A percentile compares a stretch with the other conserved stretches of the same genome.
phyloP scores from a whole-genome alignment of 768 basidiomycete species.

The Rhizopogon rudus region DNA sequence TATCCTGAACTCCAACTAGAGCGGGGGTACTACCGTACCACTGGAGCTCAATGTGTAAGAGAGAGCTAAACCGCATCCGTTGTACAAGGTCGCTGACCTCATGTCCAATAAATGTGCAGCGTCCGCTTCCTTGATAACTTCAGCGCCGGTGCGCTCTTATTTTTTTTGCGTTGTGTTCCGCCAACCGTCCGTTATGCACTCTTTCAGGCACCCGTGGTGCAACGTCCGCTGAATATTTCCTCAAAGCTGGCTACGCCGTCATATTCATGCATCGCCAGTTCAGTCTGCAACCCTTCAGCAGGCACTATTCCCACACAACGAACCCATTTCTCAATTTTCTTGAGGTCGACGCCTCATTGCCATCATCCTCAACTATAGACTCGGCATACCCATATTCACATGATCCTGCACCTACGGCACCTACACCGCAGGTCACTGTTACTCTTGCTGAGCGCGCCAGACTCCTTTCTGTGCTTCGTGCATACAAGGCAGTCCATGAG shows the following conservation, averaged over 20 bases:
- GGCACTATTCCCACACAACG: constrained; percentile 97
- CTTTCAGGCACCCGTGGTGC: constrained; percentile 86
- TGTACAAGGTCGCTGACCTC: constrained; percentile 14
- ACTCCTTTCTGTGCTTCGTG: constrained; percentile 66
- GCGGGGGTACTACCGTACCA: constrained; percentile 97
- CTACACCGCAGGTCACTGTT: constrained; percentile 54
- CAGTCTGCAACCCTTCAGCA: constrained; percentile 94
- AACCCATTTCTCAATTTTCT: constrained; percentile 97
- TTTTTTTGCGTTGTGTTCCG: not conserved
- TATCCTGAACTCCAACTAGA: constrained; percentile 43
- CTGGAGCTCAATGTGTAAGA: constrained; percentile 98
- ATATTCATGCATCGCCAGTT: constrained; percentile 99
- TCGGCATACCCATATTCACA: constrained; percentile 17
- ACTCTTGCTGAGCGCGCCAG: constrained; percentile 57
- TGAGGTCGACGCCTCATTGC: constrained; percentile 44
- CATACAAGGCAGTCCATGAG: constrained; percentile 77
- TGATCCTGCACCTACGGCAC: constrained; percentile 24
- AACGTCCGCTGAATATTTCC: constrained; percentile 98
- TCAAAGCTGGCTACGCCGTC: constrained; percentile 91
- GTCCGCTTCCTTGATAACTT: constrained; percentile 99
- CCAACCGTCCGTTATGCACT: not conserved
- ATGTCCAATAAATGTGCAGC: constrained; percentile 39
- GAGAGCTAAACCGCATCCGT: constrained; percentile 1
- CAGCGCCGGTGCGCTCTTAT: constrained; percentile 70
- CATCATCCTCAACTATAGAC: constrained; percentile 15